Base-by-base conservation (phyloP, 2,329 filamentous ascomycete genomes). In the Fusarium newnesense region DNA sequence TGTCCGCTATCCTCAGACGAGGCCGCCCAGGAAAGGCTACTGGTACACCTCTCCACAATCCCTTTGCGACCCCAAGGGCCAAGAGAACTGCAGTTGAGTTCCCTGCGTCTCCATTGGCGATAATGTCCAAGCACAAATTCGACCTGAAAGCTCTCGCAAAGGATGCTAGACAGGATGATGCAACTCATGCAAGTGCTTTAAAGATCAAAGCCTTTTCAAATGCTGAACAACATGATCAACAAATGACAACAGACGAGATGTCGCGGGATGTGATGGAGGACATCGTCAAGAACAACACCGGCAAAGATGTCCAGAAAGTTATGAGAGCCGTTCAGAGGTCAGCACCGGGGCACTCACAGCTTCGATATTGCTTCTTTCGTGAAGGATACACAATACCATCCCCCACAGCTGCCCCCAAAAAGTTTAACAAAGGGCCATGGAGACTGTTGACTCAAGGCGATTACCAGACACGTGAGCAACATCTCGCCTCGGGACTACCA, bases 401-500 rank as follows among this genome's bases (percentile, higher is more conserved):
- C 61, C 76, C 58, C 60, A 78, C 44, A 67, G 69, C 59, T 73
- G 74, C 76, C 12, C 79, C 80, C 1, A 81, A 78, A 16, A 77
- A 80, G 21, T 76, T 77, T 12, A 81, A 78, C 7, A 81, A 77
- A 21, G 84, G 83, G 1, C 80, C 80, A 8, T 90, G 87, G 88
- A 79, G 77, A 18, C 80, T 87, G n/a, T 79, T 91, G 9, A 79
- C 80, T 64, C 85, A 89, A 37, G 82, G 86, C 1, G 81, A 76
- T 60, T 60, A 65, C 19, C 67, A 82, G 11, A 83, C 84, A 43
- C 86, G 91, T 56, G 84, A 89, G 61, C 87, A 90, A 72, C 84
- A 88, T 42, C 87, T 94, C 60, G 81, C 89, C 30, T 90, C 89
- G 26, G 92, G 92, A 4, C 82, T 92, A 63, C 85, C 91, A 3